phyloP scores from a whole-genome alignment of 2,329 filamentous ascomycete species.

The Trematosphaeria pertusa region DNA sequence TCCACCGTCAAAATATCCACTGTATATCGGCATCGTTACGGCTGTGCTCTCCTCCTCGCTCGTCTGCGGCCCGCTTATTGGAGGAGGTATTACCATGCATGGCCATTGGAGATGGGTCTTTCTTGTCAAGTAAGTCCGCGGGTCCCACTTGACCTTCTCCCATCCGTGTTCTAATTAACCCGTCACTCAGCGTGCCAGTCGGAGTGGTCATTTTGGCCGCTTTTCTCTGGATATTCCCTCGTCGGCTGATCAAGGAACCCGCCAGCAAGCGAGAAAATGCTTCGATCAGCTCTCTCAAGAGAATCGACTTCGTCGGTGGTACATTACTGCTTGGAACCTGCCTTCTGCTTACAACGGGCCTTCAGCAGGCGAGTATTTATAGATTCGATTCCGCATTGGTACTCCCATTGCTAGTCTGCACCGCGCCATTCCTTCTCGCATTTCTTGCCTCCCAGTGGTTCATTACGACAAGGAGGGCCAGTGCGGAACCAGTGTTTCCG shows the following conservation, averaged over 20 bases:
- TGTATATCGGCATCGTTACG: conserved; percentile 12
- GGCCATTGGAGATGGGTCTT: conserved; percentile 29
- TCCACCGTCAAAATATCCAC: conserved; percentile 9
- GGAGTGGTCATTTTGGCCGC: not conserved
- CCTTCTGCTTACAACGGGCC: conserved; percentile 21
- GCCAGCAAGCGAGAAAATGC: conserved; percentile 2
- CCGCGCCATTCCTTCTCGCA: conserved; percentile 12
- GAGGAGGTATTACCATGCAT: conserved; percentile 14
- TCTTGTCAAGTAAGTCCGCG: conserved; percentile 26
- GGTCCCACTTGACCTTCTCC: not conserved
- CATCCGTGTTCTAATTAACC: conserved; percentile 5
- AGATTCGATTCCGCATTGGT: conserved; percentile 15
- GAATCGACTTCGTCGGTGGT: conserved; percentile 21
- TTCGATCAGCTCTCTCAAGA: conserved; percentile 6
- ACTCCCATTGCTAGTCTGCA: conserved; percentile 16
- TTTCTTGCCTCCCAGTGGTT: conserved; percentile 25
- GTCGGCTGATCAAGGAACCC: conserved; percentile 9
- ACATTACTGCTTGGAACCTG: conserved; percentile 20
- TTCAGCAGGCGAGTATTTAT: conserved; percentile 22
- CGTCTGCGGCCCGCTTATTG: conserved; percentile 21
- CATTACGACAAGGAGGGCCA: conserved; percentile 10
- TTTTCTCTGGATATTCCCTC: conserved; percentile 9
- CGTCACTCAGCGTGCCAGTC: conserved; percentile 15
- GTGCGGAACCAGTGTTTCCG: conserved; percentile 24
- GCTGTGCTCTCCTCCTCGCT: conserved; percentile 13